Conservation (phyloP, 768 basidiomycete genomes). For the Mycena sanguinolenta region DNA sequence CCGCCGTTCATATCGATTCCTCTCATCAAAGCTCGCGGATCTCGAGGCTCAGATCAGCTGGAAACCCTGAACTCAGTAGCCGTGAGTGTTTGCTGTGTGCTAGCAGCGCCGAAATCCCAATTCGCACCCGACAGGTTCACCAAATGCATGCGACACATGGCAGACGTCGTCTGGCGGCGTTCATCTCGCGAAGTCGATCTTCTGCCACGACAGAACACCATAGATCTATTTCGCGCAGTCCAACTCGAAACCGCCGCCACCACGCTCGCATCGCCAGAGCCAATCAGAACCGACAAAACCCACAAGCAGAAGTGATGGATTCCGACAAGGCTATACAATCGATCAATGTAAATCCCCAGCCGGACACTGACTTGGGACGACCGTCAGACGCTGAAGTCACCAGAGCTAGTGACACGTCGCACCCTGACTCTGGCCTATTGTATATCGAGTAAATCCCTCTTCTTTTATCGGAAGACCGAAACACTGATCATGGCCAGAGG, state of each 20-base stretch:
- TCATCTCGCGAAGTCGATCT: slow-evolving; percentile 63
- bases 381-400: slow-evolving; percentile 39
- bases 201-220: slow-evolving; percentile 46
- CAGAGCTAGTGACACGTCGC: slow-evolving; percentile 34
- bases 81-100: slow-evolving; percentile 15
- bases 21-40: slow-evolving; percentile 26
- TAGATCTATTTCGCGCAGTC: background rate
- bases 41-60: background rate
- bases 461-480: background rate
- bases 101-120: background rate
- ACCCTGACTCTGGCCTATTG: slow-evolving; percentile 61
- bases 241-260: background rate
- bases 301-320: background rate
- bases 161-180: slow-evolving; percentile 66
- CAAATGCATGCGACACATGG: slow-evolving; percentile 74
- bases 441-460: slow-evolving; percentile 65
- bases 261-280: background rate
- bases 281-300: background rate
- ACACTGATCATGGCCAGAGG: slow-evolving; percentile 43
- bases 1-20: slow-evolving; percentile 40
- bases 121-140: slow-evolving; percentile 54
- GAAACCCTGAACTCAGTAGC: slow-evolving; percentile 28
- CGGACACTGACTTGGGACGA: slow-evolving; percentile 42
- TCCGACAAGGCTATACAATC: background rate
- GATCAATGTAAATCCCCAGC: background rate